Conservation (phyloP, 2,329 filamentous ascomycete genomes). For the Colletotrichum kahawae region DNA sequence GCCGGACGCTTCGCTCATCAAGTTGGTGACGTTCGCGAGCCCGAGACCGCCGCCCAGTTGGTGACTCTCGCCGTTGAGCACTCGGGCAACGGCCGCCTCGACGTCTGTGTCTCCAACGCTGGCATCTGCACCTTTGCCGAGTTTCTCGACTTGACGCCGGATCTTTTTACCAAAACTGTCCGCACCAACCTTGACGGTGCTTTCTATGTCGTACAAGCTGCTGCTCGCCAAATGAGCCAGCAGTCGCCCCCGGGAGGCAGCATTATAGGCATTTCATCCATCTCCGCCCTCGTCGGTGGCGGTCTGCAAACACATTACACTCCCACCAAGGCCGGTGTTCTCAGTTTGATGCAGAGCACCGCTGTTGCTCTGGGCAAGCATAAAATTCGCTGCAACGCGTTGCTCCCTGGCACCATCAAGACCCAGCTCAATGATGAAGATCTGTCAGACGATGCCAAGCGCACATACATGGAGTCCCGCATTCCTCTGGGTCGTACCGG, state of each 20-base stretch:
- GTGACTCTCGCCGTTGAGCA: constrained; percentile 68
- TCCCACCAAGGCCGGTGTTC: constrained; percentile 83
- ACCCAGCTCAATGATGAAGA: constrained; percentile 88
- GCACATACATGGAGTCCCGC: constrained; percentile 78
- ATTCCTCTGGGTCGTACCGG: constrained; percentile 82
- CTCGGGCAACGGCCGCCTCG: constrained; percentile 62
- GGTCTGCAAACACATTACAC: constrained; percentile 85
- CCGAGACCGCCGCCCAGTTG: constrained; percentile 72
- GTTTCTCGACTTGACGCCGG: constrained; percentile 75
- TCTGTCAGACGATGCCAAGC: constrained; percentile 74
- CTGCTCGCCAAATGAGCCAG: constrained; percentile 79
- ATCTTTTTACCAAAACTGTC: constrained; percentile 75
- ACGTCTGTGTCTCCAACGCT: constrained; percentile 87
- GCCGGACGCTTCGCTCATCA: constrained; percentile 68
- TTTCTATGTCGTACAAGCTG: constrained; percentile 88
- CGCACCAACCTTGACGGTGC: constrained; percentile 84
- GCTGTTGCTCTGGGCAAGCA: constrained; percentile 80
- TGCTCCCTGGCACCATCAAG: constrained; percentile 82
- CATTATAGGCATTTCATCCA: constrained; percentile 79
- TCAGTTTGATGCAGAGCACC: constrained; percentile 82
- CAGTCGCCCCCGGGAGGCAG: constrained; percentile 73
- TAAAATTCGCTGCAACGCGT: constrained; percentile 80
- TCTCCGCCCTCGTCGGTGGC: constrained; percentile 78
- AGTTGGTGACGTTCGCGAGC: constrained; percentile 77
- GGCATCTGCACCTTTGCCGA: constrained; percentile 89